Evolutionary conservation across 2,329 filamentous ascomycete species (phyloP), one percentile per base, ranked within the genome.

Genomic region (Teratosphaeria epicoccoides): DNA sequence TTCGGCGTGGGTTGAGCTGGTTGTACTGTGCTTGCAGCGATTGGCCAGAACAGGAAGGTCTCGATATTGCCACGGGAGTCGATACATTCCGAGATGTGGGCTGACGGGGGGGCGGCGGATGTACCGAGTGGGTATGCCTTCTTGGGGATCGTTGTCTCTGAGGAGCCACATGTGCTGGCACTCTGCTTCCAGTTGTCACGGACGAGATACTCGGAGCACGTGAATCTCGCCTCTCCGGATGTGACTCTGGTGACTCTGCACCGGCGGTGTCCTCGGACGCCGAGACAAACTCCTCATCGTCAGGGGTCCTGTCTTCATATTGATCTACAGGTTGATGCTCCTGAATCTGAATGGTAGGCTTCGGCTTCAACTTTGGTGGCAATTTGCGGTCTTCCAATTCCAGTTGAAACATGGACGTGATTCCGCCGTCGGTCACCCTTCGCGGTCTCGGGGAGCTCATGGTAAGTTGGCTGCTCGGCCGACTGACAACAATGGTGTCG

Each of bases 391-490:
- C 52, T 14, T 59, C 60, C 20, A 65, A 43, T 44, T 66, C 60
- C 51, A 64, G 44, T 47, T 62, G 58, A 47, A 66, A 58, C 53
- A 65, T 56, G n/a, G 61, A 64, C 22, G 61, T 66, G 20, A 66
- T 66, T 24, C 57, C 60, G 9, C 52, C 52, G 24, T 48, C 44
- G 9, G 61, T 57, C 47, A 51, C 59, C 24, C 58, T 53, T 12
- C 64, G 33, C 7, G 73, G 72, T 56, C 73, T 74, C 1, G 72
- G 72, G 11, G 70, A 71, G 37, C 62, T 63, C 7, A 73, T 59
- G 12, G 67, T 63, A 26, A 71, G 61, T 58, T 49, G 64, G 58
- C 45, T 54, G 55, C 52, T 61, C 55, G 54, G 63, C 50, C 58
- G 55, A 44, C 57, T 52, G 10, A 59, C 50, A 33, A 61, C 55